A percentile compares a stretch with the other conserved stretches of the same genome.
Evolutionary conservation across 2,329 filamentous ascomycete genomes (phyloP).

Genomic region (Trematosphaeria pertusa): DNA sequence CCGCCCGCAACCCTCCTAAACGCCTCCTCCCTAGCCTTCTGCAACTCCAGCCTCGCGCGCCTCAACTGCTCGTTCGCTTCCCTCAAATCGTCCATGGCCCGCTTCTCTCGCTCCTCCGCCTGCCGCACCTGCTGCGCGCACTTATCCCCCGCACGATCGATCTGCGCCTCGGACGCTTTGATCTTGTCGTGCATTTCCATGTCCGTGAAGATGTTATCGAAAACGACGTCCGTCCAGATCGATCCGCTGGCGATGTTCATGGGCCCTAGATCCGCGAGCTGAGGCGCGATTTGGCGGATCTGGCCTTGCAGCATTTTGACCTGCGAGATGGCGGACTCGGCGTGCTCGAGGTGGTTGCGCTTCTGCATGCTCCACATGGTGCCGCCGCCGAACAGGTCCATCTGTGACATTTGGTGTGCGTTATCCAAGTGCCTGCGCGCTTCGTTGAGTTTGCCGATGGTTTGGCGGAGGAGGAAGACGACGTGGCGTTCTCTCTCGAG

Average conservation of each 20-base stretch:
- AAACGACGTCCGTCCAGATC: slow-evolving; percentile 61
- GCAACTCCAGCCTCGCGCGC: slow-evolving; percentile 47
- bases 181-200: slow-evolving; percentile 62
- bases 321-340: slow-evolving; percentile 53
- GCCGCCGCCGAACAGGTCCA: slow-evolving; percentile 61
- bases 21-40: slow-evolving; percentile 54
- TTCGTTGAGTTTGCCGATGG: slow-evolving; percentile 26
- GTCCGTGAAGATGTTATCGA: slow-evolving; percentile 63
- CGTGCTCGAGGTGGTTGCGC: slow-evolving; percentile 57
- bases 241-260: slow-evolving; percentile 56
- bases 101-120: slow-evolving; percentile 38
- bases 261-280: slow-evolving; percentile 47
- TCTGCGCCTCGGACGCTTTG: slow-evolving; percentile 50
- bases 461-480: slow-evolving; percentile 34
- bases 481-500: slow-evolving; percentile 35
- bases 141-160: slow-evolving; percentile 25
- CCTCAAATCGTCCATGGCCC: slow-evolving; percentile 29
- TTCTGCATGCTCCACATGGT: slow-evolving; percentile 61
- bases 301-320: slow-evolving; percentile 48
- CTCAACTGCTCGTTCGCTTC: slow-evolving; percentile 41
- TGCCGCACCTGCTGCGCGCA: slow-evolving; percentile 45
- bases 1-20: slow-evolving; percentile 47
- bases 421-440: slow-evolving; percentile 27
- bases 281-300: slow-evolving; percentile 50
- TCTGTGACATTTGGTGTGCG: slow-evolving; percentile 34